Percentiles rank a stretch among this genome's conserved stretches.
phyloP scores from a whole-genome alignment of 2,329 filamentous ascomycete species.

The Drechslerella stenobrocha region DNA sequence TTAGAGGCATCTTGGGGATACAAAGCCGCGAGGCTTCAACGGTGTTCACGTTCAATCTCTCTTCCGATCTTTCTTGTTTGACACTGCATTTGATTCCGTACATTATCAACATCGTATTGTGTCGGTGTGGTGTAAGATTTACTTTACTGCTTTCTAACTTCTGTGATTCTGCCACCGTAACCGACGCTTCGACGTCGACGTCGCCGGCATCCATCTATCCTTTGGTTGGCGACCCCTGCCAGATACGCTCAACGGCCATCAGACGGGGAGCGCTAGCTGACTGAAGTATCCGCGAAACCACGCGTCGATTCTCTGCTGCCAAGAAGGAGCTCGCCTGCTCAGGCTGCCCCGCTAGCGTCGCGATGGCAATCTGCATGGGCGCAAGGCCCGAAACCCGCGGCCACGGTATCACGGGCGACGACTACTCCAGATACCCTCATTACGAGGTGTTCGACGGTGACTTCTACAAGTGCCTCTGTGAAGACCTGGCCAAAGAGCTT shows the following conservation, averaged over 20 bases:
- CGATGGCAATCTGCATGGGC: constrained; percentile 40
- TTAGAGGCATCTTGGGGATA: constrained; percentile 13
- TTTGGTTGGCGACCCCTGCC: background rate
- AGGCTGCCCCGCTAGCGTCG: background rate
- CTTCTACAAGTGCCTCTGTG: constrained; percentile 47
- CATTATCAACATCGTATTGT: too few relatives aligned
- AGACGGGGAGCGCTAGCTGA: background rate
- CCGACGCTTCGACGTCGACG: too few relatives aligned
- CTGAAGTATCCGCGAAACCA: constrained; percentile 3
- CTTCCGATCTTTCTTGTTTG: constrained; percentile 11
- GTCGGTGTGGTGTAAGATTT: too few relatives aligned
- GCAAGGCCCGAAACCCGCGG: constrained; percentile 13
- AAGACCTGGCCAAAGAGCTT: constrained; percentile 46
- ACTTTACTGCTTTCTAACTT: too few relatives aligned
- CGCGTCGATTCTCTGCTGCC: background rate
- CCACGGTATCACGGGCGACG: constrained; percentile 15
- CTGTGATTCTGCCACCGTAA: too few relatives aligned
- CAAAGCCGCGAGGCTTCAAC: constrained; percentile 40
- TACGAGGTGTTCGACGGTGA: constrained; percentile 42
- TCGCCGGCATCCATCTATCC: background rate
- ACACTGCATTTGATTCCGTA: background rate
- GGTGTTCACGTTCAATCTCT: constrained; percentile 25
- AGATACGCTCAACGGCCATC: background rate
- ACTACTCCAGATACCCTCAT: constrained; percentile 8
- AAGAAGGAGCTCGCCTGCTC: constrained; percentile 4